These are phyloP conservation scores for Aspergillus versicolor DNA, from an alignment of 2,329 filamentous ascomycete genomes.

Conservation along the genomic window DNA sequence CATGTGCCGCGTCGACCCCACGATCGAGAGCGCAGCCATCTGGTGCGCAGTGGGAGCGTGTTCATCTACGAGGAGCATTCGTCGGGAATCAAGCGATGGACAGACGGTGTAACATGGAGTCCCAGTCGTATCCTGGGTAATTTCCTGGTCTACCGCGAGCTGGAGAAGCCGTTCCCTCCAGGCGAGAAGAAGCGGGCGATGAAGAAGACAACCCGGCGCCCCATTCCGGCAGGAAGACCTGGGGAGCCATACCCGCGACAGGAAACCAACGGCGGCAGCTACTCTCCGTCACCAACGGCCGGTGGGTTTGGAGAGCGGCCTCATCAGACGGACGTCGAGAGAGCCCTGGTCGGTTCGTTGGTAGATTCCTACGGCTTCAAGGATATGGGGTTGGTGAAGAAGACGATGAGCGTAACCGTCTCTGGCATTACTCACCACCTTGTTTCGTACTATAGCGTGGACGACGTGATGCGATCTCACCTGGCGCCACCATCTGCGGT, in stretches of 20 bases:
- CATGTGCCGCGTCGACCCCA: slow-evolving; percentile 83
- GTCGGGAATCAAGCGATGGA: slow-evolving; percentile 92
- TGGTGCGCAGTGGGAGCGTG: slow-evolving; percentile 81
- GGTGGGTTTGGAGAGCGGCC: slow-evolving; percentile 37
- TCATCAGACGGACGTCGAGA: slow-evolving; percentile 49
- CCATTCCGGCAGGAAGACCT: slow-evolving; percentile 44
- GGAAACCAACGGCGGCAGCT: slow-evolving; percentile 40
- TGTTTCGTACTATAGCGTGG: slow-evolving; percentile 82
- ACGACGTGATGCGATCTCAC: slow-evolving; percentile 67
- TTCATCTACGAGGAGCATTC: slow-evolving; percentile 92
- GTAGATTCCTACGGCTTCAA: slow-evolving; percentile 92
- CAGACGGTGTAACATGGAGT: slow-evolving; percentile 87
- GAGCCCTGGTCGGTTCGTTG: slow-evolving; percentile 73
- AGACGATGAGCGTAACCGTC: slow-evolving; percentile 80
- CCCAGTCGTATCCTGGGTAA: slow-evolving; percentile 83
- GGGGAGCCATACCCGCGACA: slow-evolving; percentile 54
- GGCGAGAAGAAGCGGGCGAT: slow-evolving; percentile 83
- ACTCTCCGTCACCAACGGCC: slow-evolving; percentile 40
- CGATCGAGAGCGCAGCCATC: slow-evolving; percentile 72
- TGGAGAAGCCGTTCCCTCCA: slow-evolving; percentile 73
- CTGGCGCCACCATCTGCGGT: slow-evolving; percentile 61
- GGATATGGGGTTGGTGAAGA: slow-evolving; percentile 78
- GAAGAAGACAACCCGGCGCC: slow-evolving; percentile 62
- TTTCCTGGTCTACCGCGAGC: slow-evolving; percentile 81
- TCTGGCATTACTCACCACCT: slow-evolving; percentile 77